phyloP scores from a whole-genome alignment of 768 basidiomycete genomes.

The Xanthoconium purpureum region DNA sequence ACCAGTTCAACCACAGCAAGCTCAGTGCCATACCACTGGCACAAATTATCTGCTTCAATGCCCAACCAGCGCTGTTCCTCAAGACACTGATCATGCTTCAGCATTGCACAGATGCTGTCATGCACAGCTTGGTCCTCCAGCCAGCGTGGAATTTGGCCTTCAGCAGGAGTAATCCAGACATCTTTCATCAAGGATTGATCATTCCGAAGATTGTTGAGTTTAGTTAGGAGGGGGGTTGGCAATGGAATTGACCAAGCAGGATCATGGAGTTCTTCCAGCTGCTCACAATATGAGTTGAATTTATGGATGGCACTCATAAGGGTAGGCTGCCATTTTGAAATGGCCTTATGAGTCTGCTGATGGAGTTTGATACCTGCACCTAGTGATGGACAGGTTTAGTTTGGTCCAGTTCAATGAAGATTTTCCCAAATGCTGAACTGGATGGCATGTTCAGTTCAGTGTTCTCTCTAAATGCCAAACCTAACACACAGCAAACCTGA shows the following conservation, averaged over 20 bases:
- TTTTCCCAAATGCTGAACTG: too few relatives aligned
- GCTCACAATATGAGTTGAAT: constrained; percentile 24
- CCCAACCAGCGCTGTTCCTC: background rate
- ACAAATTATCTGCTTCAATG: background rate
- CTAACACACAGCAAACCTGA: too few relatives aligned
- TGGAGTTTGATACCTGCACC: constrained; percentile 11
- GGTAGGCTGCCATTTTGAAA: background rate
- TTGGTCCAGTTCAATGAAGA: too few relatives aligned
- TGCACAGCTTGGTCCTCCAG: background rate
- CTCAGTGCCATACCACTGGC: background rate
- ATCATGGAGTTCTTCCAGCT: background rate
- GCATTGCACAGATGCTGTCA: background rate
- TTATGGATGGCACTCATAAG: constrained; percentile 13
- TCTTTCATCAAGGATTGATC: background rate
- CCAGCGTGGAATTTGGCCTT: background rate
- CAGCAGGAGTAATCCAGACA: background rate
- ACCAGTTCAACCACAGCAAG: background rate
- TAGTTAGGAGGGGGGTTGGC: background rate
- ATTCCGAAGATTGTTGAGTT: background rate
- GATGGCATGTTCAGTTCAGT: too few relatives aligned
- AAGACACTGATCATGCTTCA: background rate
- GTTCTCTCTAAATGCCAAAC: too few relatives aligned
- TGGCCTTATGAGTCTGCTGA: background rate
- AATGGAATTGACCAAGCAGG: background rate
- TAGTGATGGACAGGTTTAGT: too few relatives aligned